Percentiles rank a stretch among this genome's conserved stretches.
Evolutionary conservation across 345 rosid species (phyloP).

Genomic region (Acer yangbiense): DNA sequence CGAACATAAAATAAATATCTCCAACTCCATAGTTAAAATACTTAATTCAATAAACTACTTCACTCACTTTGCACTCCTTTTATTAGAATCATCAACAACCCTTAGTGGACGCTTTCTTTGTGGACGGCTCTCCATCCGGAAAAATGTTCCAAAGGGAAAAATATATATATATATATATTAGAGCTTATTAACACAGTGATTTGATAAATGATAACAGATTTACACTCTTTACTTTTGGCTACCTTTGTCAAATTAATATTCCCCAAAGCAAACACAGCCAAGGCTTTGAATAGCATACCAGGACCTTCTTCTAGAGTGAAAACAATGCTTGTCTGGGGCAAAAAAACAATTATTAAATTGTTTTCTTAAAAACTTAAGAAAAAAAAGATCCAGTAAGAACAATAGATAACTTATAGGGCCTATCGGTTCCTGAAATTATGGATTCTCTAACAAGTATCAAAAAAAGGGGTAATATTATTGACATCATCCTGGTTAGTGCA

Average conservation of each 20-base stretch:
- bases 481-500: slow-evolving; percentile 60
- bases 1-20: not conserved
- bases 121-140: slow-evolving; percentile 92
- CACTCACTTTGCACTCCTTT: slow-evolving; percentile 80
- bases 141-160: slow-evolving; percentile 19
- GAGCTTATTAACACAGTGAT: not conserved
- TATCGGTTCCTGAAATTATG: slow-evolving; percentile 76
- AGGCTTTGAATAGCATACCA: slow-evolving; percentile 85
- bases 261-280: slow-evolving; percentile 88
- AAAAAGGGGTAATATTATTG: no score
- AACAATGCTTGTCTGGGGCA: slow-evolving; percentile 83
- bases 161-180: slow-evolving; percentile 6
- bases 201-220: not conserved
- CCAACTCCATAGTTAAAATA: no score
- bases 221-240: slow-evolving; percentile 13
- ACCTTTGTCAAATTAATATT: slow-evolving; percentile 84
- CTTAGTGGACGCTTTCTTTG: slow-evolving; percentile 68
- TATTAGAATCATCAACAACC: slow-evolving; percentile 80
- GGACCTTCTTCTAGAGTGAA: slow-evolving; percentile 96
- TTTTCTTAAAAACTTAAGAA: not conserved
- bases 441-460: no score
- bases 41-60: not conserved
- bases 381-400: not conserved
- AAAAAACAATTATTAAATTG: slow-evolving; percentile 3
- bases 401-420: slow-evolving; percentile 64